Percentiles rank a stretch among this genome's conserved stretches.
Conservation (phyloP, 805 yeast species). For the Pichia cabralensis region DNA sequence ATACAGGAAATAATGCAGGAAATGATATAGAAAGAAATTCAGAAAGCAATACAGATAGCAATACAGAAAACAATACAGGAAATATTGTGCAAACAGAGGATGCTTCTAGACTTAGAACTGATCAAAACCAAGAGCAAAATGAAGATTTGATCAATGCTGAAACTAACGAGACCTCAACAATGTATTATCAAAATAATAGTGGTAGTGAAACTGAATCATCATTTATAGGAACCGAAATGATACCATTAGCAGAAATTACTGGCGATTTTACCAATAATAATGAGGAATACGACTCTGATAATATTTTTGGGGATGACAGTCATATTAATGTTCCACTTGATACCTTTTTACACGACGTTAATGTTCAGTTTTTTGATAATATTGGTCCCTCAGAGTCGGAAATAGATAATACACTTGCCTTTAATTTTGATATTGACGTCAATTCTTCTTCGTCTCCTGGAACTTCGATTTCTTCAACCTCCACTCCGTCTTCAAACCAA, state of each 20-base stretch:
- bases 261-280: conserved; percentile 13
- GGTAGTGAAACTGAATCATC: conserved; percentile 9
- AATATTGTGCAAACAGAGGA: too few species aligned
- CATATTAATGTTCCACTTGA: conserved; percentile 21
- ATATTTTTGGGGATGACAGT: conserved; percentile 18
- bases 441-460: conserved; percentile 1
- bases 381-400: conserved; percentile 24
- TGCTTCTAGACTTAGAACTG: too few species aligned
- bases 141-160: neutral
- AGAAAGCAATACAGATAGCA: too few species aligned
- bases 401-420: conserved; percentile 5
- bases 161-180: neutral
- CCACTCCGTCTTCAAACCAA: conserved; percentile 9
- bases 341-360: conserved; percentile 20
- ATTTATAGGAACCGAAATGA: conserved; percentile 18
- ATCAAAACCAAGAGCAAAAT: neutral
- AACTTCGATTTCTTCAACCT: neutral
- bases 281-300: conserved; percentile 16
- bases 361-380: conserved; percentile 23
- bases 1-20: neutral
- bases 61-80: too few species aligned
- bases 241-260: conserved; percentile 25
- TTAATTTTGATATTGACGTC: conserved; percentile 3
- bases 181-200: too few species aligned
- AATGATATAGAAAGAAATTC: neutral